A percentile compares a stretch with the other conserved stretches of the same genome.
Conservation (phyloP, 768 basidiomycete genomes). For the Lentinula lateritia region DNA sequence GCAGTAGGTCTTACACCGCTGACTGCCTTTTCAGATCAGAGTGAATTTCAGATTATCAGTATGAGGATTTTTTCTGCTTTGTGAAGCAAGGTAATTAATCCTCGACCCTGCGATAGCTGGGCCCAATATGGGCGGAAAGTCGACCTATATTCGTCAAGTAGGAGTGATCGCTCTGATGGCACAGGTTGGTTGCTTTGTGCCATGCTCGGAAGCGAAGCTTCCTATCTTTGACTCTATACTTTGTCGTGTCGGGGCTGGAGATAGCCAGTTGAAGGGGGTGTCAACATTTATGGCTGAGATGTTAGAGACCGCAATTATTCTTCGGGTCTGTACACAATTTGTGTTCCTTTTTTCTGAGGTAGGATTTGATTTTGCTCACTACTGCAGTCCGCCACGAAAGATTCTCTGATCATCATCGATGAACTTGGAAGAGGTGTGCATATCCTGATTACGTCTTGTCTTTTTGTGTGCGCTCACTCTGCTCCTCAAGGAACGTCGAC, state of each 20-base stretch:
- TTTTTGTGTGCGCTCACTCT: background rate
- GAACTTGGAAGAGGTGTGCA: slow-evolving; percentile 82
- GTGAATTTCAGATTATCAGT: slow-evolving; percentile 97
- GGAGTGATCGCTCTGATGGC: slow-evolving; percentile 98
- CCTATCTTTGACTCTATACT: slow-evolving; percentile 96
- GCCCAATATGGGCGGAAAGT: slow-evolving; percentile 99
- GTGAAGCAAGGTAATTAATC: background rate
- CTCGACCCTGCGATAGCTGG: slow-evolving; percentile 52
- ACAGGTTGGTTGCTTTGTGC: slow-evolving; percentile 93
- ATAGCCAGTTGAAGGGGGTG: slow-evolving; percentile 95
- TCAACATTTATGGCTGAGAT: slow-evolving; percentile 99
- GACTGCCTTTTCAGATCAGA: slow-evolving; percentile 44
- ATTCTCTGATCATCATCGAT: slow-evolving; percentile 96
- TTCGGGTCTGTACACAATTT: slow-evolving; percentile 49
- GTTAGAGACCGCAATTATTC: slow-evolving; percentile 95
- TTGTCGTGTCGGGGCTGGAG: slow-evolving; percentile 95
- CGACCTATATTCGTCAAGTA: slow-evolving; percentile 92
- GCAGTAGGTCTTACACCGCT: background rate
- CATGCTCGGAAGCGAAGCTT: slow-evolving; percentile 77
- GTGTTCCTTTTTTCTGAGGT: background rate
- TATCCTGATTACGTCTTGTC: background rate
- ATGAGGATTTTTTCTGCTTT: slow-evolving; percentile 14
- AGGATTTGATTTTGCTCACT: background rate
- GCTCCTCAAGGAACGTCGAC: slow-evolving; percentile 77
- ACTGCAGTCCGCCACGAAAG: slow-evolving; percentile 76